Conservation (phyloP, 768 basidiomycete genomes). For the Podaxis sp. region DNA sequence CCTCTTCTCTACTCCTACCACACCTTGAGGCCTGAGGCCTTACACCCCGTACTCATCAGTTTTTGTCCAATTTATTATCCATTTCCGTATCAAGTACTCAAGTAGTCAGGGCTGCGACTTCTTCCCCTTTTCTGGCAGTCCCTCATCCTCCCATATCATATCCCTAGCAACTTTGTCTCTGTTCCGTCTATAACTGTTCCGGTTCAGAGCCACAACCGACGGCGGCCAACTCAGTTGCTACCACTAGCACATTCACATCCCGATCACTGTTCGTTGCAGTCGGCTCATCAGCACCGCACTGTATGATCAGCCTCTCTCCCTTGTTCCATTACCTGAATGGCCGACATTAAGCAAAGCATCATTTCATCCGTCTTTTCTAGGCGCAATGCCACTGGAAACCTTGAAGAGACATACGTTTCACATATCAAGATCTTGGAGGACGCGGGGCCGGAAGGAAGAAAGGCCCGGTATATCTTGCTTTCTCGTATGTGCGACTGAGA, state of each 20-base stretch:
- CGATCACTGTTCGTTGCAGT: slow-evolving; percentile 1
- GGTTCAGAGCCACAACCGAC: not conserved
- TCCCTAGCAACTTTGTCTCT: slow-evolving; percentile 3
- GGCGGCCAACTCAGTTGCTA: not conserved
- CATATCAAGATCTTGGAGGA: slow-evolving; percentile 97
- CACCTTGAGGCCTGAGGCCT: not conserved
- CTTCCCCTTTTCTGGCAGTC: not conserved
- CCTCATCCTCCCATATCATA: too few relatives aligned
- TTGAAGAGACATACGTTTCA: slow-evolving; percentile 79
- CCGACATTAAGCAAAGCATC: slow-evolving; percentile 65
- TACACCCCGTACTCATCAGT: not conserved
- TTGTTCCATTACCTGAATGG: slow-evolving; percentile 28
- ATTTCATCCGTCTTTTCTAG: slow-evolving; percentile 81
- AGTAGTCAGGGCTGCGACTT: not conserved
- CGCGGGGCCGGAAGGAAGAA: slow-evolving; percentile 63
- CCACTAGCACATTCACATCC: not conserved
- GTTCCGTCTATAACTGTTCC: not conserved
- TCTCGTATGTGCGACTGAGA: slow-evolving; percentile 59
- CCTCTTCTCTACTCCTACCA: not conserved
- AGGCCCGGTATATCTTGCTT: slow-evolving; percentile 88
- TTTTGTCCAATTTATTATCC: not conserved
- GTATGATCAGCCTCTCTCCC: slow-evolving; percentile 5
- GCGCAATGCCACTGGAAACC: slow-evolving; percentile 57
- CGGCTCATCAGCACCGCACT: not conserved
- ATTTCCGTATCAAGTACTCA: not conserved